A percentile compares a stretch with the other conserved stretches of the same genome.
These are phyloP conservation scores for Anisogramma anomala DNA, from an alignment of 2,329 filamentous ascomycete genomes.

Conservation along the genomic window DNA sequence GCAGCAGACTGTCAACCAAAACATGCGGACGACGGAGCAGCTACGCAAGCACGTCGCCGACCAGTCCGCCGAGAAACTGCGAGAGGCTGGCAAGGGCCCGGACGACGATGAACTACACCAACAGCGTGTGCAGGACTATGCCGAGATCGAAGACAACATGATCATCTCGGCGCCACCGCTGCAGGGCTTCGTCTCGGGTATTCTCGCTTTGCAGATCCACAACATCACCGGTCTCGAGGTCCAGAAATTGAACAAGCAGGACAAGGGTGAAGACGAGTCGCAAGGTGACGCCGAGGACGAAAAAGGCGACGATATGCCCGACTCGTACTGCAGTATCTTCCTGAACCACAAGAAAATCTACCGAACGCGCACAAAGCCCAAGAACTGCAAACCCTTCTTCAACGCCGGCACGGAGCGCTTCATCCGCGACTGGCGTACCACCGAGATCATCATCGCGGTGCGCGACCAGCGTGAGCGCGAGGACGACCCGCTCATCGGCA, in stretches of 20 bases:
- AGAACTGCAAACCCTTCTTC: conserved; percentile 68
- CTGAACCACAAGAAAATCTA: conserved; percentile 61
- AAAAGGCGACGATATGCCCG: conserved; percentile 51
- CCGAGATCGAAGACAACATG: conserved; percentile 48
- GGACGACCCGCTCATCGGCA: conserved; percentile 57
- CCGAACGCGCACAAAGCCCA: conserved; percentile 63
- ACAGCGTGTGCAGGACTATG: conserved; percentile 56
- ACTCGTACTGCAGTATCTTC: conserved; percentile 61
- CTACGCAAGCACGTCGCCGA: conserved; percentile 46
- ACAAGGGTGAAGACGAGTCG: conserved; percentile 31
- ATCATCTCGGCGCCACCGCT: conserved; percentile 57
- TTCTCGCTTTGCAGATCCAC: conserved; percentile 60
- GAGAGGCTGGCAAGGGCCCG: conserved; percentile 48
- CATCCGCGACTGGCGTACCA: conserved; percentile 53
- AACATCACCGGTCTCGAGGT: conserved; percentile 60
- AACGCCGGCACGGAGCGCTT: conserved; percentile 66
- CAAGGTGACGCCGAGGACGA: conserved; percentile 46
- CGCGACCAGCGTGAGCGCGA: conserved; percentile 58
- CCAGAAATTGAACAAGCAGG: conserved; percentile 44
- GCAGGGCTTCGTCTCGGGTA: conserved; percentile 48
- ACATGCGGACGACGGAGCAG: conserved; percentile 45
- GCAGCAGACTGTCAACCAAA: conserved; percentile 46
- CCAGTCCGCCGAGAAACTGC: conserved; percentile 48
- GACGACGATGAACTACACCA: conserved; percentile 54
- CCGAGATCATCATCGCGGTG: conserved; percentile 57